Evolutionary conservation across 352 stramenopile species (phyloP).

Genomic region (Phytophthora sp.): DNA sequence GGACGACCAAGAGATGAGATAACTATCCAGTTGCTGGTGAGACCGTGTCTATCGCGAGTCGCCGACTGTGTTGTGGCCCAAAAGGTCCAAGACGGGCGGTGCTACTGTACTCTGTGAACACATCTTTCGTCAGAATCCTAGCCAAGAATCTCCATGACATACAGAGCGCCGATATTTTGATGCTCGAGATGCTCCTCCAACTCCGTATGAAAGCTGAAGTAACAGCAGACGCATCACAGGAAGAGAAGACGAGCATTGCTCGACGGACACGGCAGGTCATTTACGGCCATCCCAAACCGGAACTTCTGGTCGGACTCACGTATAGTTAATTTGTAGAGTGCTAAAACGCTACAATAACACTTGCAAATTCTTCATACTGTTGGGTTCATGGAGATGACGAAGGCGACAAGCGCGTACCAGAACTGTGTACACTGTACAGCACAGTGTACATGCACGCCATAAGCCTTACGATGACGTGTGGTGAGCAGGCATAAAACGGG

Average conservation of each 20-base stretch:
- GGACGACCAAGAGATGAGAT: constrained; percentile 3
- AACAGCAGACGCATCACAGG: constrained; percentile 38
- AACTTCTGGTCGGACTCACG: no score
- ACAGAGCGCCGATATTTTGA: constrained; percentile 15
- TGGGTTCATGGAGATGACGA: constrained; percentile 9
- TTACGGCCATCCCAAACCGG: constrained; percentile 7
- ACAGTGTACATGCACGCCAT: no score
- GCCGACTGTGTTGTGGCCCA: constrained; percentile 16
- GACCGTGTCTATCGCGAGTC: constrained; percentile 27
- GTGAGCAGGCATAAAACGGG: constrained; percentile 9
- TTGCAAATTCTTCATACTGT: background rate
- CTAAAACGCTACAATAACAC: no score
- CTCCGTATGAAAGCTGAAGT: constrained; percentile 39
- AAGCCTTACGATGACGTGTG: constrained; percentile 5
- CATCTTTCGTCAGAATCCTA: constrained; percentile 36
- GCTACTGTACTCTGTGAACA: constrained; percentile 5
- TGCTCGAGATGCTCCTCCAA: constrained; percentile 21
- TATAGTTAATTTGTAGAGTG: no score
- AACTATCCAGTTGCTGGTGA: constrained; percentile 16
- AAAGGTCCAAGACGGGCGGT: constrained; percentile 8
- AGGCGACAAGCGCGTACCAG: constrained; percentile 9
- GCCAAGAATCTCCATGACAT: constrained; percentile 22
- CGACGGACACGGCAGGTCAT: background rate
- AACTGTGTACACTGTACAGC: constrained; percentile 6
- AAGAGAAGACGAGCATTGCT: constrained; percentile 26